Evolutionary conservation across 257 asterid genomes (phyloP).

Genomic region (Solanum chaucha): DNA sequence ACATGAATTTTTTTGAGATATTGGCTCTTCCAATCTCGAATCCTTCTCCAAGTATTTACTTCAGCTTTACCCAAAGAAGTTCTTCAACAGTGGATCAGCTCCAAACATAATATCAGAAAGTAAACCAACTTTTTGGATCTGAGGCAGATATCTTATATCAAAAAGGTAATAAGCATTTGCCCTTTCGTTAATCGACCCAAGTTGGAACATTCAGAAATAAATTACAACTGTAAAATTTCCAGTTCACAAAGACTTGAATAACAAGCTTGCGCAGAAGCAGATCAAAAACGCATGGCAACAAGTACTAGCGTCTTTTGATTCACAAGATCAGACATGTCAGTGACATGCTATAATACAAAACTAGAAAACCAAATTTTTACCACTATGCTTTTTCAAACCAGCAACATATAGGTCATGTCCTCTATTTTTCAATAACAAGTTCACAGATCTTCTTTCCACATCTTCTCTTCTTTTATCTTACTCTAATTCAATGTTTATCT

Average conservation of each 20-base stretch:
- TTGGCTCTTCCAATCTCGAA: not conserved
- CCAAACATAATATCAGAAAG: not conserved
- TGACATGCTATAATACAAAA: not conserved
- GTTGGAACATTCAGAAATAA: not conserved
- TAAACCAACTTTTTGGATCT: not conserved
- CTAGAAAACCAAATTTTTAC: not conserved
- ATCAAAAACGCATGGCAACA: not conserved
- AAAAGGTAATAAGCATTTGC: not conserved
- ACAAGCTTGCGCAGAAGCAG: not conserved
- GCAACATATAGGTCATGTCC: not conserved
- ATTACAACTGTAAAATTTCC: not conserved
- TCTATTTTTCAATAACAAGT: not conserved
- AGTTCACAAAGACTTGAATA: not conserved
- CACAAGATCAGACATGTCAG: not conserved
- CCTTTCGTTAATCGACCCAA: not conserved
- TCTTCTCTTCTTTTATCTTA: not conserved
- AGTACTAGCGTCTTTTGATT: not conserved
- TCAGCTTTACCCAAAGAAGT: not conserved
- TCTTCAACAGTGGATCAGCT: not conserved
- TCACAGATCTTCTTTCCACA: not conserved
- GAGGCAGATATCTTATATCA: not conserved
- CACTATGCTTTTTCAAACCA: not conserved
- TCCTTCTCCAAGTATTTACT: not conserved
- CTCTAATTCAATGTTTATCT: not conserved
- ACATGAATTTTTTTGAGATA: not conserved